Evolutionary conservation across 2,329 filamentous ascomycete genomes (phyloP), one percentile per base, ranked within the genome.

Genomic region (Aspergillus neotritici): DNA sequence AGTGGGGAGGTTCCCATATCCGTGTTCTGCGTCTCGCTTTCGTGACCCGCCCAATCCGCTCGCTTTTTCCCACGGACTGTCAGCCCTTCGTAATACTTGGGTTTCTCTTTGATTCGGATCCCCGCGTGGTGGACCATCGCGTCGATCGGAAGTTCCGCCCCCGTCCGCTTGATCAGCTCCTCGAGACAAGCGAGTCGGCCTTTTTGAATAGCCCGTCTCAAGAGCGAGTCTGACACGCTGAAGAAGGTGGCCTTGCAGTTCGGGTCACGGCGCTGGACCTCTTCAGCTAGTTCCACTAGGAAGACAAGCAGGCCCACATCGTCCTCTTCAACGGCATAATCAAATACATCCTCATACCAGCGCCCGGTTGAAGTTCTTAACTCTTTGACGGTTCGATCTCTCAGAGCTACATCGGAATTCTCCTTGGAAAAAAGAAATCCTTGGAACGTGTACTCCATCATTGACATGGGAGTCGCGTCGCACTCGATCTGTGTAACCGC

Each of bases 11-110:
- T 41, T 35, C 25, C 45, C 30, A 37, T 14, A 6, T 31, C 7
- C 21, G 28, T 5, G 15, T 2, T 33, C 44, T 46, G 14, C 78
- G 75, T 3, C 80, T 80, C 5, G 78, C 79, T 5, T 25, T 25
- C 21, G 21, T 8, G 21, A 15, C 74, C 75, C 1, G 85, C 84
- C 87, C 87, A 94, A 53, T 90, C 86, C 29, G 72, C 70, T 37
- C 80, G 72, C 64, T 90, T 90, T 62, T 80, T 81, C 2, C 87
- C 86, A 50, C 85, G 82, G 1, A 94, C 83, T 1, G 80, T 83
- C 25, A 91, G 64, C 0, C 87, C 87, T 62, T 86, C 84, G 58
- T 94, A 94, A 61, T 79, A 86, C 13, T 76, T 76, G 1, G 86
- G 79, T 61, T 83, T 86, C 50, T 78, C 70, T 41, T 78, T 72